A percentile compares a stretch with the other conserved stretches of the same genome.
phyloP scores from a whole-genome alignment of 495 filamentous ascomycete species.

The Clavariopsis aquatica region DNA sequence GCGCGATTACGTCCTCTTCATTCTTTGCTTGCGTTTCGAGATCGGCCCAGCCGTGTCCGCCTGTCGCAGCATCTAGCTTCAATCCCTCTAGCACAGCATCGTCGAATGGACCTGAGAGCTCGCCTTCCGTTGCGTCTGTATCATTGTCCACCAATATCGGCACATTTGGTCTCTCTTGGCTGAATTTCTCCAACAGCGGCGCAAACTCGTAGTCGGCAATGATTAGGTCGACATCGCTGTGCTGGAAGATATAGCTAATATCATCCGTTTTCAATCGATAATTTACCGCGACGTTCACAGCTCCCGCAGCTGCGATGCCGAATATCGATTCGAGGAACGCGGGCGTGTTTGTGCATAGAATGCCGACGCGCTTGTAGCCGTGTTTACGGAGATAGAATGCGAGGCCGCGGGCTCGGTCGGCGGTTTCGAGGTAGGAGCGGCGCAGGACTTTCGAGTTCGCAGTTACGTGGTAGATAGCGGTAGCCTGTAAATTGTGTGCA shows the following conservation, averaged over 20 bases:
- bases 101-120: conserved; percentile 78
- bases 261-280: conserved; percentile 86
- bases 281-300: conserved; percentile 70
- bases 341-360: conserved; percentile 88
- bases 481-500: conserved; percentile 53
- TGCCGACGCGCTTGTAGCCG: conserved; percentile 68
- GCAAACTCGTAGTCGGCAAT: conserved; percentile 81
- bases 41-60: conserved; percentile 72
- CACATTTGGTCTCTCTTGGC: conserved; percentile 57
- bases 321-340: conserved; percentile 91
- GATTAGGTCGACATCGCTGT: conserved; percentile 82
- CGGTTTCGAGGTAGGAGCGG: conserved; percentile 74
- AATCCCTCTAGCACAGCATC: conserved; percentile 81
- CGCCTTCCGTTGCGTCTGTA: conserved; percentile 73
- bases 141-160: conserved; percentile 81
- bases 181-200: conserved; percentile 66
- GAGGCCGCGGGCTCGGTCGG: conserved; percentile 80
- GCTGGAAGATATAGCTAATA: conserved; percentile 84
- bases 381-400: conserved; percentile 82
- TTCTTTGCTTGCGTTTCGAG: conserved; percentile 65
- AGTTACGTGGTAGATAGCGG: conserved; percentile 85
- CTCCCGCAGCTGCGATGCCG: conserved; percentile 82
- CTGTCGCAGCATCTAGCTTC: conserved; percentile 61
- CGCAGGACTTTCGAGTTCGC: conserved; percentile 72
- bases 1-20: conserved; percentile 80